Conservation (phyloP, 1,284 basidiomycete genomes). For the Entoloma clypeatum region DNA sequence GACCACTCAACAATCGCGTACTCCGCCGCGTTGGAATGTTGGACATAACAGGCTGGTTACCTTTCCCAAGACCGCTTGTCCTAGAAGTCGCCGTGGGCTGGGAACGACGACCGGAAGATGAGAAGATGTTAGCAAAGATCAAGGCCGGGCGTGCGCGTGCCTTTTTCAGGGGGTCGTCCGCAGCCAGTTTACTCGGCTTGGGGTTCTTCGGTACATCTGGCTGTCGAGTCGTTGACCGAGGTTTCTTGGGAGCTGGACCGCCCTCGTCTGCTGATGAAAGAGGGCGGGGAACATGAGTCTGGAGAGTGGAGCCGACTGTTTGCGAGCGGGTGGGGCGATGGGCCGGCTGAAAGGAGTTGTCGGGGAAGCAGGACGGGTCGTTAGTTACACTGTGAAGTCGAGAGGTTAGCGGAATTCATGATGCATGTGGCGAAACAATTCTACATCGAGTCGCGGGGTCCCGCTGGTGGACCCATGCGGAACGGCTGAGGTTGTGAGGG, state of each 20-base stretch:
- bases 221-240: conserved; percentile 61
- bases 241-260: conserved; percentile 70
- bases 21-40: conserved; percentile 58
- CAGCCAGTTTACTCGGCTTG: conserved; percentile 54
- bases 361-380: conserved; percentile 59
- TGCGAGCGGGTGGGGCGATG: conserved; percentile 37
- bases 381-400: conserved; percentile 49
- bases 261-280: conserved; percentile 77
- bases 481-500: conserved; percentile 49
- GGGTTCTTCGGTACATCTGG: conserved; percentile 42
- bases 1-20: conserved; percentile 58
- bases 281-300: conserved; percentile 53
- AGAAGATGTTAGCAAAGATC: conserved; percentile 78
- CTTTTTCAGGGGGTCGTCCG: conserved; percentile 75
- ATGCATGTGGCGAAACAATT: conserved; percentile 22
- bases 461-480: conserved; percentile 46
- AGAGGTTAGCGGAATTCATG: conserved; percentile 13
- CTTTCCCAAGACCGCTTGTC: conserved; percentile 47
- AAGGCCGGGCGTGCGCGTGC: conserved; percentile 78
- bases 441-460: conserved; percentile 64
- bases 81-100: conserved; percentile 64
- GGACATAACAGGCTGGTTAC: conserved; percentile 39
- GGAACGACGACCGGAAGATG: conserved; percentile 70
- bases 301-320: conserved; percentile 35
- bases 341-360: conserved; percentile 55